These are phyloP conservation scores for Penicillium pulvis DNA, from an alignment of 495 filamentous ascomycete genomes.

Conservation along the genomic window DNA sequence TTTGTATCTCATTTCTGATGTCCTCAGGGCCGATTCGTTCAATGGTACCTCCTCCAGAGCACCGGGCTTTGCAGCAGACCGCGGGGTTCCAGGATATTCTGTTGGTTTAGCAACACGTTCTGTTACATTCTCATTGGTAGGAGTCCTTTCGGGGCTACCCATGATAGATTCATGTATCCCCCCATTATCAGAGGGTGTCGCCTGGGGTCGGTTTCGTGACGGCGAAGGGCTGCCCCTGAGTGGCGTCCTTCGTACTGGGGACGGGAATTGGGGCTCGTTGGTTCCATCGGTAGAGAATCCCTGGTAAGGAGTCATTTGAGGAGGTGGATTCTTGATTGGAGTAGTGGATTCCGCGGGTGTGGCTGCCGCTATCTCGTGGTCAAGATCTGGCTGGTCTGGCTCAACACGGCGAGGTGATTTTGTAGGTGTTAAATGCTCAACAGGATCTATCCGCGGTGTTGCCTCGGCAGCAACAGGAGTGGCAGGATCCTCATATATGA, in stretches of 20 bases:
- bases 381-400: conserved; percentile 4
- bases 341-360: conserved; percentile 10
- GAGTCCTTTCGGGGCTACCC: neutral
- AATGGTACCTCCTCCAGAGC: conserved; percentile 29
- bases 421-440: conserved; percentile 14
- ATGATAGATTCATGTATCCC: conserved; percentile 8
- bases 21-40: conserved; percentile 22
- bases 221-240: conserved; percentile 28
- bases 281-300: conserved; percentile 5
- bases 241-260: conserved; percentile 24
- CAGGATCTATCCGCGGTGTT: conserved; percentile 9
- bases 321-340: conserved; percentile 13
- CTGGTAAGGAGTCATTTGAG: conserved; percentile 18
- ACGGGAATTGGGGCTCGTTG: conserved; percentile 18
- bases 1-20: conserved; percentile 13
- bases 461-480: conserved; percentile 22
- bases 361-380: neutral
- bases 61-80: conserved; percentile 27
- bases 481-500: conserved; percentile 49
- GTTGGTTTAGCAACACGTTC: conserved; percentile 15
- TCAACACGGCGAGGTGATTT: conserved; percentile 13
- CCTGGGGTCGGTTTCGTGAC: conserved; percentile 20
- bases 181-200: conserved; percentile 11
- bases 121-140: conserved; percentile 35
- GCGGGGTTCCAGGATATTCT: conserved; percentile 21